Evolutionary conservation across 2,329 filamentous ascomycete species (phyloP).

Genomic region (Aspergillus jensenii): DNA sequence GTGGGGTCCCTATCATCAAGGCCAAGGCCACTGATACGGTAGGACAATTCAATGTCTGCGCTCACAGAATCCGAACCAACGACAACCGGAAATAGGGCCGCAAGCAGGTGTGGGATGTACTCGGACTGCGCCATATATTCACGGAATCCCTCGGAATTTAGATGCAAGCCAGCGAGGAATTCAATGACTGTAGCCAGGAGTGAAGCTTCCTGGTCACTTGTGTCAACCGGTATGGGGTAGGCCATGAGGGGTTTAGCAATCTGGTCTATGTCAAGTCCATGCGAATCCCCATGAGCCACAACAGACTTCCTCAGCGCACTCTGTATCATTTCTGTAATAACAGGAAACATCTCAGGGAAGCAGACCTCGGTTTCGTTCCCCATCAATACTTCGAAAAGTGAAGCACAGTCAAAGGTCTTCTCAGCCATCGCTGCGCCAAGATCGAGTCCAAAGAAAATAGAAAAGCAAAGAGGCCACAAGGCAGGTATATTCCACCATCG

Average conservation of each 20-base stretch:
- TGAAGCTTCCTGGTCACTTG: slow-evolving; percentile 57
- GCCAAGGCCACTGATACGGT: slow-evolving; percentile 73
- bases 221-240: slow-evolving; percentile 13
- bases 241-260: slow-evolving; percentile 14
- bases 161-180: slow-evolving; percentile 76
- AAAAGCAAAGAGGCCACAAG: slow-evolving; percentile 85
- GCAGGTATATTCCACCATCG: slow-evolving; percentile 85
- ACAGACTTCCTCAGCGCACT: slow-evolving; percentile 69
- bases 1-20: slow-evolving; percentile 86
- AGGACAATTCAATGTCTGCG: slow-evolving; percentile 83
- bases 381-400: slow-evolving; percentile 70
- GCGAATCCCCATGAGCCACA: slow-evolving; percentile 56
- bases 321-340: slow-evolving; percentile 84
- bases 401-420: slow-evolving; percentile 70
- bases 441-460: slow-evolving; percentile 83
- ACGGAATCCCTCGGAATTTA: slow-evolving; percentile 72
- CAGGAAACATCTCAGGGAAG: slow-evolving; percentile 74
- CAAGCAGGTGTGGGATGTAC: slow-evolving; percentile 76
- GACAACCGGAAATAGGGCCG: slow-evolving; percentile 80
- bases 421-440: slow-evolving; percentile 73
- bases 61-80: slow-evolving; percentile 82
- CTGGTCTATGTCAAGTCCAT: slow-evolving; percentile 3
- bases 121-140: slow-evolving; percentile 79
- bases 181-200: slow-evolving; percentile 74
- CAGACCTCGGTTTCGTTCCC: slow-evolving; percentile 63